A percentile compares a stretch with the other conserved stretches of the same genome.
Evolutionary conservation across 257 asterid species (phyloP).

Genomic region (Gardenia jasminoides): DNA sequence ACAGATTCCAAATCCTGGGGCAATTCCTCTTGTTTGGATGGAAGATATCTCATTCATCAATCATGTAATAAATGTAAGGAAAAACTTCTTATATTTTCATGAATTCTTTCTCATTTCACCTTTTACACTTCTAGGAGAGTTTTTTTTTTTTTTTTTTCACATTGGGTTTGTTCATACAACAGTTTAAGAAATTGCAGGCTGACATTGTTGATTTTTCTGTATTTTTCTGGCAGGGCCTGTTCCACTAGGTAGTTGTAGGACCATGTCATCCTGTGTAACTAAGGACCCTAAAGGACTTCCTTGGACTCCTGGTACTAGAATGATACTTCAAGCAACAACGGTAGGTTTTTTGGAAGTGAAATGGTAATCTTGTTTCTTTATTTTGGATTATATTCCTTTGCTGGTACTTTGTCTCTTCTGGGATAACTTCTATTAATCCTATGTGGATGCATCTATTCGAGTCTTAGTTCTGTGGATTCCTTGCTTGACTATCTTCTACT

Average conservation of each 20-base stretch:
- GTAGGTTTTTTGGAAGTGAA: constrained; percentile 23
- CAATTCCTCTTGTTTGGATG: constrained; percentile 18
- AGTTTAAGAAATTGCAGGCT: constrained; percentile 1
- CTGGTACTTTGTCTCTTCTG: neutral
- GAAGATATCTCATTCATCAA: constrained; percentile 5
- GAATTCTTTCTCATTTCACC: neutral
- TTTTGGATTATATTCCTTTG: neutral
- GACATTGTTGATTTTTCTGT: neutral
- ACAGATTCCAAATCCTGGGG: constrained; percentile 29
- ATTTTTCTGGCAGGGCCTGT: constrained; percentile 22
- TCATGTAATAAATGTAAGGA: constrained; percentile 20
- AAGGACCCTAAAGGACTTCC: constrained; percentile 32
- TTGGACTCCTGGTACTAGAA: constrained; percentile 30
- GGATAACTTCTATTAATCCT: neutral
- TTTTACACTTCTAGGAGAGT: neutral
- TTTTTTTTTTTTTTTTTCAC: neutral
- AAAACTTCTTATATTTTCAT: neutral
- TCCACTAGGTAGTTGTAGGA: constrained; percentile 19
- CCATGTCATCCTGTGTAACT: constrained; percentile 19
- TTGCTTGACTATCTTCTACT: neutral
- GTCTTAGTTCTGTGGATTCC: neutral
- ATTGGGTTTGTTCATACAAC: neutral
- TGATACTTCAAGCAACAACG: constrained; percentile 14
- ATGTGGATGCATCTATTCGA: neutral
- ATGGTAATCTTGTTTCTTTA: neutral